Base-by-base conservation (phyloP, 371 early-diverging fungal species). In the Mortierella sp. region DNA sequence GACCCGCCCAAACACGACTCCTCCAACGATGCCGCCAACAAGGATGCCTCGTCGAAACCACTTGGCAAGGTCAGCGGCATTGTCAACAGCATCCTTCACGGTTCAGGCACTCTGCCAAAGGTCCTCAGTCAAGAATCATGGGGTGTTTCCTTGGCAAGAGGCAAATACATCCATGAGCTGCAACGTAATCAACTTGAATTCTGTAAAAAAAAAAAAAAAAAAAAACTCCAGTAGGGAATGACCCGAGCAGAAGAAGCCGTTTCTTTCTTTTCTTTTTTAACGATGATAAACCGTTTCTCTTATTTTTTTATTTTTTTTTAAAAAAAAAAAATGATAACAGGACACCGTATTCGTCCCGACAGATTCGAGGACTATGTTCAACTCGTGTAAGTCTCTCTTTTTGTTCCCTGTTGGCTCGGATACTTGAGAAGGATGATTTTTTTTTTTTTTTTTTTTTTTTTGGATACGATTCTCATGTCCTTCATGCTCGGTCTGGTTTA, bases 141-240 rank as follows among this genome's bases (percentile, higher is more conserved):
- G 80, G 80, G 80, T 19, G 74, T 73, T 56, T 79, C 80, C 14
- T 74, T 96, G 60, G 94, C 96, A 7, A 84, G 95, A 30, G 96
- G 96, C 58, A 95, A 96, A 85, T 95, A 92, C 66, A 93, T 95
- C 15, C 96, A 96, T 74, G 94, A 97, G 77, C 73, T 96, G 47
- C 88, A 91, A 66, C 89, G 92, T 93, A 85, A 81, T 85, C 80
- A 1, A 50, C 48, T 45, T 37, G 19, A 23, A 18, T 45, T 11
- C 25, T 15, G 28, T 25, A 21, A 59, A 57, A 12, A 46, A 7
- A 12, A n/a, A 46, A 21, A n/a, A 23, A 37, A 45, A 12, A 46
- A 19, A 30, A 53, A 52, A 25, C 47, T 25, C 28, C 50, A 44
- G 44, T 5, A 5, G 37, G n/a, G 4, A 19, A 44, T 58, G n/a